phyloP scores from a whole-genome alignment of 2,329 filamentous ascomycete genomes.

The Pseudocercospora crystallina region DNA sequence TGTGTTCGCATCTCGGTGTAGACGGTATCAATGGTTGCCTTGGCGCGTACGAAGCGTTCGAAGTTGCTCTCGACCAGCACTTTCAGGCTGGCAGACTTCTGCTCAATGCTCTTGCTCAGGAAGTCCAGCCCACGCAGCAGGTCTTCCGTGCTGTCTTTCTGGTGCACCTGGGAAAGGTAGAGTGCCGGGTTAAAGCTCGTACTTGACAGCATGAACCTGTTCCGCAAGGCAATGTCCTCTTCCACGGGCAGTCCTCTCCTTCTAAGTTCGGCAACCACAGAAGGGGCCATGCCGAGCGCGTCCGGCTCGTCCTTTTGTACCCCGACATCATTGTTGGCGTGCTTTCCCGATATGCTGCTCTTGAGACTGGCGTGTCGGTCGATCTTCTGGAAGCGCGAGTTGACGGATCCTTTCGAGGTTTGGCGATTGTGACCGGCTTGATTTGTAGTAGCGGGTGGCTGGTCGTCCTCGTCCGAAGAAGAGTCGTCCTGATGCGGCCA shows the following conservation, averaged over 20 bases:
- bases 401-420: constrained; percentile 12
- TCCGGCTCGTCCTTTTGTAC: constrained; percentile 92
- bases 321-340: constrained; percentile 67
- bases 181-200: constrained; percentile 91
- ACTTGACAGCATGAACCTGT: constrained; percentile 91
- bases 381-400: constrained; percentile 72
- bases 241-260: constrained; percentile 76
- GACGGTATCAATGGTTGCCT: constrained; percentile 97
- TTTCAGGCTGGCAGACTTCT: constrained; percentile 96
- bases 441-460: no score
- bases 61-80: constrained; percentile 97
- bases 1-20: constrained; percentile 91
- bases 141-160: constrained; percentile 76
- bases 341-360: constrained; percentile 54
- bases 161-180: constrained; percentile 90
- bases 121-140: constrained; percentile 80
- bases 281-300: constrained; percentile 82
- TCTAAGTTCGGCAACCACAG: constrained; percentile 77
- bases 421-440: constrained; percentile 23
- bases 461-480: constrained; percentile 21
- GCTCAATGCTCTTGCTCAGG: constrained; percentile 87
- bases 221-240: constrained; percentile 70
- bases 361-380: constrained; percentile 71
- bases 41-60: constrained; percentile 94
- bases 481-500: constrained; percentile 73